phyloP scores from a whole-genome alignment of 2,329 filamentous ascomycete species.

The Aspergillus brunneoviolaceus region DNA sequence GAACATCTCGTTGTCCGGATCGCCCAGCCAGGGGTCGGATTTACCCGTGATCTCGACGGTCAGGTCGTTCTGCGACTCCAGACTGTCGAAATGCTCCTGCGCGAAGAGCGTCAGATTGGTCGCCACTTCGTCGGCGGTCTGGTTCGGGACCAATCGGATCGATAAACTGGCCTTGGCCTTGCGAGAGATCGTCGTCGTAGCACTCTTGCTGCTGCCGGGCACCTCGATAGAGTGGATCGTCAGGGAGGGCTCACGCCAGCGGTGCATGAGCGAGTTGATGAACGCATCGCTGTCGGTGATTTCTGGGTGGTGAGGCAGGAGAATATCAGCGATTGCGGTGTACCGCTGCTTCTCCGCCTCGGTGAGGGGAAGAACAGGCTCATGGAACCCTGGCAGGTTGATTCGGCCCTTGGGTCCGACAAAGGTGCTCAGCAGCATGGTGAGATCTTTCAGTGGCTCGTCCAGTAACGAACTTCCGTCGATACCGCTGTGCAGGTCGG shows the following conservation, averaged over 20 bases:
- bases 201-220: conserved; percentile 79
- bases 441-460: conserved; percentile 88
- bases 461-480: conserved; percentile 88
- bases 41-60: conserved; percentile 84
- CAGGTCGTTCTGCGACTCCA: conserved; percentile 79
- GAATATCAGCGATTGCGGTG: conserved; percentile 74
- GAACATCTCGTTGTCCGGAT: conserved; percentile 88
- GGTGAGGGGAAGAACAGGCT: conserved; percentile 73
- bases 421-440: conserved; percentile 75
- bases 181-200: conserved; percentile 80
- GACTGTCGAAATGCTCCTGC: conserved; percentile 65
- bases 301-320: conserved; percentile 70
- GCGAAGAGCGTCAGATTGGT: conserved; percentile 67
- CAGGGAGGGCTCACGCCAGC: conserved; percentile 92
- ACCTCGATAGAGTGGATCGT: conserved; percentile 87
- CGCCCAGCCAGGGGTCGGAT: conserved; percentile 94
- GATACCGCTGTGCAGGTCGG: conserved; percentile 94
- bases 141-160: conserved; percentile 87
- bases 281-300: conserved; percentile 66
- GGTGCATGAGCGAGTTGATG: conserved; percentile 81
- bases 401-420: conserved; percentile 79
- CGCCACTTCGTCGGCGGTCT: conserved; percentile 78
- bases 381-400: conserved; percentile 84
- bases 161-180: conserved; percentile 87
- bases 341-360: conserved; percentile 76